A percentile compares a stretch with the other conserved stretches of the same genome.
Evolutionary conservation across 768 basidiomycete species (phyloP).

Genomic region (Pleurotus cornucopiae): DNA sequence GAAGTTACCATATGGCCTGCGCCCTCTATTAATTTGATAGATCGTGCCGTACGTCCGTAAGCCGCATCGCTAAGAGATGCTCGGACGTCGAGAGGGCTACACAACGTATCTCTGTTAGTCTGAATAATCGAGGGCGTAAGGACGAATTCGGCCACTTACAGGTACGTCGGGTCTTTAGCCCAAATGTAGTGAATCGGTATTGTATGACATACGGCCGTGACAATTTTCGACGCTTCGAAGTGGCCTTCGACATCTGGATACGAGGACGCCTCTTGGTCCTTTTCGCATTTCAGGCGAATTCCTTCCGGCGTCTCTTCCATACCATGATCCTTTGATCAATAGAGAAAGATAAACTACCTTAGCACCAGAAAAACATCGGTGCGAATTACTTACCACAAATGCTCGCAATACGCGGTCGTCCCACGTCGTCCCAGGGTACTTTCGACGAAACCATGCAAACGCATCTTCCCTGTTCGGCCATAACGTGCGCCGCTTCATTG

Average conservation of each 20-base stretch:
- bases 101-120: background rate
- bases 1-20: background rate
- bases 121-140: background rate
- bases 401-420: background rate
- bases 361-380: background rate
- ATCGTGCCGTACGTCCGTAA: background rate
- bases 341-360: background rate
- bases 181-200: constrained; percentile 4
- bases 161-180: background rate
- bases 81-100: constrained; percentile 1
- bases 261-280: background rate
- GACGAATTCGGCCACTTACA: background rate
- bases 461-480: constrained; percentile 4
- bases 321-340: background rate
- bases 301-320: background rate
- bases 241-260: constrained; percentile 7
- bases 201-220: background rate
- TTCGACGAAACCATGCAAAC: constrained; percentile 1
- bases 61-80: background rate
- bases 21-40: background rate
- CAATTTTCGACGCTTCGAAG: background rate
- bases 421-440: background rate
- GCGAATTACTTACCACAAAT: background rate
- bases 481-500: background rate
- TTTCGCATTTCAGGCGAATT: constrained; percentile 1